A percentile compares a stretch with the other conserved stretches of the same genome.
Evolutionary conservation across 1,284 basidiomycete species (phyloP).

Genomic region (Sanguinoderma infundibulare): DNA sequence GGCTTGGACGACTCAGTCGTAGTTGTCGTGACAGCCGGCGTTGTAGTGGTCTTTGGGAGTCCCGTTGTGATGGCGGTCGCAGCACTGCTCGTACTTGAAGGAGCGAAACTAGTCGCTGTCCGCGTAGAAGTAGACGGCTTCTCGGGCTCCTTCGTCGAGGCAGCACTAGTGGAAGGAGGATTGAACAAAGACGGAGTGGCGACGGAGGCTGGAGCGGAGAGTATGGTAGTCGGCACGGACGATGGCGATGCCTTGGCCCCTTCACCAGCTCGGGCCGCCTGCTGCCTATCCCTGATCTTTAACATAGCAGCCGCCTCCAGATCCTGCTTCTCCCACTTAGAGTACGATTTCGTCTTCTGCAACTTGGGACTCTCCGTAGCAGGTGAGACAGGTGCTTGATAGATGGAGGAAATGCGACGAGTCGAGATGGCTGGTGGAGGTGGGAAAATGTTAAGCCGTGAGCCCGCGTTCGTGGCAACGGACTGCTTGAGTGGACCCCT

Average conservation of each 20-base stretch:
- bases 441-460: slow-evolving; percentile 44
- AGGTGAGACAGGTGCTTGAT: slow-evolving; percentile 38
- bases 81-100: slow-evolving; percentile 5
- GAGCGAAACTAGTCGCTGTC: slow-evolving; percentile 10
- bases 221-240: background rate
- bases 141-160: slow-evolving; percentile 16
- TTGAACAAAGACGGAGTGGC: slow-evolving; percentile 20
- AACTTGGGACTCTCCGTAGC: slow-evolving; percentile 55
- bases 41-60: slow-evolving; percentile 12
- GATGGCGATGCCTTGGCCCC: slow-evolving; percentile 25
- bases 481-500: slow-evolving; percentile 48
- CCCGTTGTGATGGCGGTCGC: slow-evolving; percentile 6
- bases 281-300: slow-evolving; percentile 36
- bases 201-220: slow-evolving; percentile 15
- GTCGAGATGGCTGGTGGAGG: slow-evolving; percentile 31
- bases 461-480: slow-evolving; percentile 44
- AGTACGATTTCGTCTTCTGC: slow-evolving; percentile 54
- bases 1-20: slow-evolving; percentile 16
- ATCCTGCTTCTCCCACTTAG: slow-evolving; percentile 85
- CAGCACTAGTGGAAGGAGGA: slow-evolving; percentile 9
- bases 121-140: slow-evolving; percentile 8
- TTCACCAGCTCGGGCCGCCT: slow-evolving; percentile 16
- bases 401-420: slow-evolving; percentile 45
- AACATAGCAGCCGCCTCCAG: slow-evolving; percentile 77
- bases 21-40: slow-evolving; percentile 8